Evolutionary conservation across 2,329 filamentous ascomycete genomes (phyloP).

Genomic region (Aspergillus tanneri): DNA sequence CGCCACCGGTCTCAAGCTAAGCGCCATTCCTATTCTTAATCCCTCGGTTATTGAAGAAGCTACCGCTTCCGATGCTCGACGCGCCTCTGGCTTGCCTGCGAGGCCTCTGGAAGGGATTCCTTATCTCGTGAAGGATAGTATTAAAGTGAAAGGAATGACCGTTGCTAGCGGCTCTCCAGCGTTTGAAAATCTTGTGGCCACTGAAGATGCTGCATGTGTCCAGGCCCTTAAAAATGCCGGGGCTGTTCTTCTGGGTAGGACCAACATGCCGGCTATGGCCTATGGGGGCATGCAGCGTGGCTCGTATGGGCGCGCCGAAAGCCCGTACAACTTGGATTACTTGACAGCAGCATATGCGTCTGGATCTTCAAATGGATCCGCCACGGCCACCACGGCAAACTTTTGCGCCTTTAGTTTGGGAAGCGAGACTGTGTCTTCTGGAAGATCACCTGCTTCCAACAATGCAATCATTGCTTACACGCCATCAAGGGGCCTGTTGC

Average conservation of each 20-base stretch:
- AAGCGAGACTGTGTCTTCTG: conserved; percentile 57
- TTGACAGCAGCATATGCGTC: conserved; percentile 57
- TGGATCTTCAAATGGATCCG: conserved; percentile 59
- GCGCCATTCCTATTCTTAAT: conserved; percentile 53
- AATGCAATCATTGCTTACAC: conserved; percentile 58
- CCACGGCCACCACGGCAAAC: conserved; percentile 50
- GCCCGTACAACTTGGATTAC: conserved; percentile 56
- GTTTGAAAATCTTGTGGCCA: conserved; percentile 51
- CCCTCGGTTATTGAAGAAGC: conserved; percentile 49
- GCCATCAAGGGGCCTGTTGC: conserved; percentile 54
- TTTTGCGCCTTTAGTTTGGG: conserved; percentile 57
- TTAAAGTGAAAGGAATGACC: conserved; percentile 55
- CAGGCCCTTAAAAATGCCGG: conserved; percentile 50
- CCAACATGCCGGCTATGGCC: conserved; percentile 62
- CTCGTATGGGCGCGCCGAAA: conserved; percentile 56
- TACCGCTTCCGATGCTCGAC: conserved; percentile 47
- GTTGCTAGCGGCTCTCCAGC: conserved; percentile 57
- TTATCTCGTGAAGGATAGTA: conserved; percentile 59
- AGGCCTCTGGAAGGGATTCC: conserved; percentile 57
- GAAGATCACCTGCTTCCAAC: conserved; percentile 57
- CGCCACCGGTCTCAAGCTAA: conserved; percentile 42
- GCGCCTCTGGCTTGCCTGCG: conserved; percentile 36
- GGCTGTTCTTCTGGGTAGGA: conserved; percentile 54
- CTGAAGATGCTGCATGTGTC: conserved; percentile 55
- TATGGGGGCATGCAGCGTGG: conserved; percentile 60